A percentile compares a stretch with the other conserved stretches of the same genome.
These are phyloP conservation scores for Psilocybe cyanescens DNA, from an alignment of 768 basidiomycete species.

Conservation along the genomic window DNA sequence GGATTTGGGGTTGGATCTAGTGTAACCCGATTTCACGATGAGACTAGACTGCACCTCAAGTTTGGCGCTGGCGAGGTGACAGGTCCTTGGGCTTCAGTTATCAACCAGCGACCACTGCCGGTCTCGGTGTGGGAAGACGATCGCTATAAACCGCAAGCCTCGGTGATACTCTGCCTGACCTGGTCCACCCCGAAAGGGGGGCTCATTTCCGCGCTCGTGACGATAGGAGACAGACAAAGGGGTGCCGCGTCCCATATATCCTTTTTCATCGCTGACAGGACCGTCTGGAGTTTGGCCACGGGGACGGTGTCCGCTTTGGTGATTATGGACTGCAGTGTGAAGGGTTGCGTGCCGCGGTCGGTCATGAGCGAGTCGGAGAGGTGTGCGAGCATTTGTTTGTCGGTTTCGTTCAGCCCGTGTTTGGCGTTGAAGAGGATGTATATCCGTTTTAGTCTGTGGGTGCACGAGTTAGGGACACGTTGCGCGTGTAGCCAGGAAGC, in stretches of 20 bases:
- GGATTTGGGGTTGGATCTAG: too few species aligned
- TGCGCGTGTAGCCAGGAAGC: neutral
- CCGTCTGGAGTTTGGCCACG: constrained; percentile 31
- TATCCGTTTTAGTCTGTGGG: constrained; percentile 62
- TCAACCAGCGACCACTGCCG: neutral
- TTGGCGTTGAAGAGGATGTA: constrained; percentile 74
- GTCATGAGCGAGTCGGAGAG: constrained; percentile 47
- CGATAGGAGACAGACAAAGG: constrained; percentile 66
- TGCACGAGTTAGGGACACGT: constrained; percentile 3
- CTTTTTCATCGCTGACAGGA: constrained; percentile 45
- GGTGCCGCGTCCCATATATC: constrained; percentile 60
- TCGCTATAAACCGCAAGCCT: constrained; percentile 51
- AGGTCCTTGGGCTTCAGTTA: too few species aligned
- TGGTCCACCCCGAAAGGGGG: constrained; percentile 59
- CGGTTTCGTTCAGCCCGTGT: constrained; percentile 60
- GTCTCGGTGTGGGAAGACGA: neutral
- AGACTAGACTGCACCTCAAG: too few species aligned
- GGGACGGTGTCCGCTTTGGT: constrained; percentile 69
- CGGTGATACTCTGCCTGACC: constrained; percentile 58
- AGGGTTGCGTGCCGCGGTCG: constrained; percentile 41
- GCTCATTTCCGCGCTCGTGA: constrained; percentile 55
- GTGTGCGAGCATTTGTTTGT: constrained; percentile 63
- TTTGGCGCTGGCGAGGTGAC: too few species aligned
- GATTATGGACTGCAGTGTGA: constrained; percentile 73
- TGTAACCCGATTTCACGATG: too few species aligned